Evolutionary conservation across 2,329 filamentous ascomycete genomes (phyloP).

Genomic region (Emmonsia crescens): DNA sequence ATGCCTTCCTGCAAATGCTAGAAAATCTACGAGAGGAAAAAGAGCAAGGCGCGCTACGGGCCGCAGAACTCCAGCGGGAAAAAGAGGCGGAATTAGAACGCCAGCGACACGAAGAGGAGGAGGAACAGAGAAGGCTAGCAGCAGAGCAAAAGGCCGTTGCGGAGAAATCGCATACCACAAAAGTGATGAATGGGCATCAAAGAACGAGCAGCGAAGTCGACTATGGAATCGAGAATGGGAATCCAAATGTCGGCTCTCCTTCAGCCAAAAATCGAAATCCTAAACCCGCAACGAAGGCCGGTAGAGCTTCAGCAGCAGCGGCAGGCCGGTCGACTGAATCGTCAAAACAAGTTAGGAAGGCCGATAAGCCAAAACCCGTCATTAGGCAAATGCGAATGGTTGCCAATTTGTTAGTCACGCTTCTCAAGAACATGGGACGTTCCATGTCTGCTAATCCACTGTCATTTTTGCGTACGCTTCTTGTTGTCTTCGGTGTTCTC

Average conservation of each 20-base stretch:
- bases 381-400: conserved; percentile 33
- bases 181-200: conserved; percentile 25
- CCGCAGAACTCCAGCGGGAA: conserved; percentile 52
- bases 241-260: conserved; percentile 25
- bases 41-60: conserved; percentile 55
- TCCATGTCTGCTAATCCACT: conserved; percentile 46
- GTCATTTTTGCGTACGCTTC: conserved; percentile 51
- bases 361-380: conserved; percentile 22
- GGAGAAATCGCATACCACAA: conserved; percentile 27
- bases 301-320: conserved; percentile 19
- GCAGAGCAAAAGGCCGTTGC: conserved; percentile 21
- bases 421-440: conserved; percentile 41
- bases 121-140: conserved; percentile 26
- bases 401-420: conserved; percentile 37
- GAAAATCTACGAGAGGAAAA: conserved; percentile 77
- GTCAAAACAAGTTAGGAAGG: conserved; percentile 30
- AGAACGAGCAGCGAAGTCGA: conserved; percentile 56
- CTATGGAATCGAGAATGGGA: conserved; percentile 54
- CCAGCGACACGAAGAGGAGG: conserved; percentile 28
- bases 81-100: conserved; percentile 45
- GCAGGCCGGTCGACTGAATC: conserved; percentile 18
- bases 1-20: conserved; percentile 78
- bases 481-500: conserved; percentile 70
- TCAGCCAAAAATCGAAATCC: conserved; percentile 12
- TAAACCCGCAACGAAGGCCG: conserved; percentile 20